A percentile compares a stretch with the other conserved stretches of the same genome.
Conservation (phyloP, 108 stramenopile genomes). For the Fragilariopsis cylindrus region DNA sequence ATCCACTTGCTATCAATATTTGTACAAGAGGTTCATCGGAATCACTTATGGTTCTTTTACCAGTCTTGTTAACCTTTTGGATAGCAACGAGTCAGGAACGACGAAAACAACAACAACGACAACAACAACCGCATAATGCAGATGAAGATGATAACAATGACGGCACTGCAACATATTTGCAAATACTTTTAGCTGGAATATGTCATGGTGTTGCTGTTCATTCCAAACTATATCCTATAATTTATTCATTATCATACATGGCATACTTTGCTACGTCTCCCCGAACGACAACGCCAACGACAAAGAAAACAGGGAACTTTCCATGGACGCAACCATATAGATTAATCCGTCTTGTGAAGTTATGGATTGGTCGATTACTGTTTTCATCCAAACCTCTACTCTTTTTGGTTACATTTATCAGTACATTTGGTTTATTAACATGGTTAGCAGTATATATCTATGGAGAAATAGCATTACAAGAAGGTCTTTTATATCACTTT, state of each 20-base stretch:
- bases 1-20: conserved; percentile 93
- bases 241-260: conserved; percentile 82
- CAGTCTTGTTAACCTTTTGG: conserved; percentile 74
- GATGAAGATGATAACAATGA: background rate
- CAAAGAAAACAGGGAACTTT: conserved; percentile 7
- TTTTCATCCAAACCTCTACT: conserved; percentile 36
- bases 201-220: conserved; percentile 86
- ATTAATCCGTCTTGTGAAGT: conserved; percentile 30
- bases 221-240: conserved; percentile 84
- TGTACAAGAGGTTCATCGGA: conserved; percentile 93
- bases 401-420: conserved; percentile 66
- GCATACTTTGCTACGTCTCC: conserved; percentile 49
- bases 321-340: conserved; percentile 30
- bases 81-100: conserved; percentile 22
- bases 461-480: conserved; percentile 77
- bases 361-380: conserved; percentile 47
- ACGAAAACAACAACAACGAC: background rate
- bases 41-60: conserved; percentile 80
- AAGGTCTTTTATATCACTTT: conserved; percentile 95
- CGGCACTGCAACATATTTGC: conserved; percentile 10
- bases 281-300: conserved; percentile 4
- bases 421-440: conserved; percentile 59
- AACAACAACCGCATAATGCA: background rate
- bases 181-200: conserved; percentile 62
- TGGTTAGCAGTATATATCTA: conserved; percentile 56